Conservation (phyloP, 2,329 filamentous ascomycete genomes). For the Leptodontidium sp. region DNA sequence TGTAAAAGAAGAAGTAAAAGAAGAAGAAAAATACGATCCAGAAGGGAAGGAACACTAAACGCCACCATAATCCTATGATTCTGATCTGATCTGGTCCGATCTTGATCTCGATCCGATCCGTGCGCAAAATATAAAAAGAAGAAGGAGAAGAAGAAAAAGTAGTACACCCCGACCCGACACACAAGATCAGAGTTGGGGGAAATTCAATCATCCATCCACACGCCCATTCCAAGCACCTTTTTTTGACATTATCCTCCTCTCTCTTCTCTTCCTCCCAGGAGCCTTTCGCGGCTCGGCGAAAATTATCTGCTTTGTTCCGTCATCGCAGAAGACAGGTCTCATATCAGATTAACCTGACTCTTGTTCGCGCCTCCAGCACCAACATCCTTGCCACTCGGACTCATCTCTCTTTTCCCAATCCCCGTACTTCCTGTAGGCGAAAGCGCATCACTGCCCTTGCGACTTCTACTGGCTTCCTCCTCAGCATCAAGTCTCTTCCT, state of each 20-base stretch:
- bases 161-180: not conserved
- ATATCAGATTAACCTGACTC: conserved; percentile 37
- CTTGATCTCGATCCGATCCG: not conserved
- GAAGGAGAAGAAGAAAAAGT: too few species aligned
- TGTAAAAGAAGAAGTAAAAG: too few species aligned
- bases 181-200: not conserved
- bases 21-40: too few species aligned
- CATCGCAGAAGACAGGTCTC: not conserved
- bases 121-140: not conserved
- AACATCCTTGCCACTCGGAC: conserved; percentile 42
- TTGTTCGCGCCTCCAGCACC: conserved; percentile 23
- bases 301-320: too few species aligned
- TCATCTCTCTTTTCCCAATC: conserved; percentile 39
- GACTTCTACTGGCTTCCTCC: conserved; percentile 39
- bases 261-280: too few species aligned
- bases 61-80: not conserved
- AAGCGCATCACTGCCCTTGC: conserved; percentile 36
- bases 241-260: too few species aligned
- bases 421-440: conserved; percentile 24
- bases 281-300: too few species aligned
- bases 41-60: not conserved
- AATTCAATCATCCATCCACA: not conserved
- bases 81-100: too few species aligned
- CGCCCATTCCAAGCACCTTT: too few species aligned
- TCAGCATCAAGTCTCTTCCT: conserved; percentile 74